These are phyloP conservation scores for Vigna reflexopilosa DNA, from an alignment of 306 rosid species.

Conservation along the genomic window DNA sequence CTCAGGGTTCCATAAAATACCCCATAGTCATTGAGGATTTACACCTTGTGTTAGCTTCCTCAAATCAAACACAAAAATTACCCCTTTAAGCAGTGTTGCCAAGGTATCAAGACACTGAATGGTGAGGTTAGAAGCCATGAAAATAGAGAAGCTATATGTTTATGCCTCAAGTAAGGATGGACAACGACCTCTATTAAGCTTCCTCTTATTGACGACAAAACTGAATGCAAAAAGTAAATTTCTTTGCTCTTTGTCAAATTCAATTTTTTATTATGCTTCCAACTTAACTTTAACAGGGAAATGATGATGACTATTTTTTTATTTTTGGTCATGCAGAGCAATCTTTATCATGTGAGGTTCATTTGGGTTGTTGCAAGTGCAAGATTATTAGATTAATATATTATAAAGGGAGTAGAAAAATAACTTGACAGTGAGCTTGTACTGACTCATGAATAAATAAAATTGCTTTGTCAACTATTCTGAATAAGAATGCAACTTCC, in stretches of 20 bases:
- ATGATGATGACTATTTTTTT: background rate
- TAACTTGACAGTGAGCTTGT: background rate
- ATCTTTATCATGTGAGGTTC: too few species aligned
- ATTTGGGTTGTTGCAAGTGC: background rate
- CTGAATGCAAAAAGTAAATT: slow-evolving; percentile 36
- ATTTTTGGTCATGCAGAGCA: background rate
- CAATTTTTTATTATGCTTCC: background rate
- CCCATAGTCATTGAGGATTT: background rate
- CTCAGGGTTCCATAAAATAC: slow-evolving; percentile 4
- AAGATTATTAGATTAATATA: background rate
- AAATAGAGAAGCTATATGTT: slow-evolving; percentile 6
- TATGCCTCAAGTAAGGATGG: slow-evolving; percentile 40
- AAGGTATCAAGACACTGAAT: slow-evolving; percentile 20
- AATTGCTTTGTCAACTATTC: background rate
- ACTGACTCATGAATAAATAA: background rate
- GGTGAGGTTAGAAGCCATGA: background rate
- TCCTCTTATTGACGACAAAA: slow-evolving; percentile 38
- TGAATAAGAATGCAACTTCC: too few species aligned
- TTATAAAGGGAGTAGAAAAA: background rate
- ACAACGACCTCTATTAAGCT: background rate
- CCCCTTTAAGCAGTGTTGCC: slow-evolving; percentile 38
- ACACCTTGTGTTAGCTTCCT: slow-evolving; percentile 34
- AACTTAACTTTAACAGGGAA: background rate
- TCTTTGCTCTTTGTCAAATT: background rate
- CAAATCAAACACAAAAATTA: background rate